A percentile compares a stretch with the other conserved stretches of the same genome.
Conservation (phyloP, 371 early-diverging fungal genomes). For the Syncephalastrum racemosum region DNA sequence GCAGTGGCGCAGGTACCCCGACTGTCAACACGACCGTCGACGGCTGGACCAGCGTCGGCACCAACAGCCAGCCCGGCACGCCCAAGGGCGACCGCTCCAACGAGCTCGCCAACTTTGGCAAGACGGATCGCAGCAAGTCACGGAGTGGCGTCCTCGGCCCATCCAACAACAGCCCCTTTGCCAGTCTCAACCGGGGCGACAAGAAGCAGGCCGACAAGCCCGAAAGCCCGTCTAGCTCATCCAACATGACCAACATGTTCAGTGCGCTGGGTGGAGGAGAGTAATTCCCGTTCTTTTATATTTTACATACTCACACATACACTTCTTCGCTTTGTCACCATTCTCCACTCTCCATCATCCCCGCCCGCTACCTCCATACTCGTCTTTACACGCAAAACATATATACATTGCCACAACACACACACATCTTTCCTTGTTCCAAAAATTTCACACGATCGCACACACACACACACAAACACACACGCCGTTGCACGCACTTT, state of each 20-base stretch:
- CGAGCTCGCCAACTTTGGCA: conserved; percentile 82
- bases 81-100: conserved; percentile 48
- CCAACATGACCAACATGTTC: conserved; percentile 62
- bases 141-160: conserved; percentile 58
- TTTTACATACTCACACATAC: conserved; percentile 4
- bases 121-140: conserved; percentile 66
- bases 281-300: conserved; percentile 4
- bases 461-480: not conserved
- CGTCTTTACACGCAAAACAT: too few relatives aligned
- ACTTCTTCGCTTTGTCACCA: conserved; percentile 4
- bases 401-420: too few relatives aligned
- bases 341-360: not conserved
- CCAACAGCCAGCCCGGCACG: conserved; percentile 42
- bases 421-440: too few relatives aligned
- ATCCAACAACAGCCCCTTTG: conserved; percentile 56
- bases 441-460: not conserved
- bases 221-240: conserved; percentile 27
- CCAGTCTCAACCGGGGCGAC: conserved; percentile 33
- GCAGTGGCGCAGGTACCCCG: conserved; percentile 35
- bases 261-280: conserved; percentile 21
- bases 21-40: conserved; percentile 35
- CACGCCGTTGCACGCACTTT: too few relatives aligned
- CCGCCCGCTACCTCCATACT: too few relatives aligned
- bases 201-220: conserved; percentile 18
- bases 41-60: conserved; percentile 75